A percentile compares a stretch with the other conserved stretches of the same genome.
Conservation (phyloP, 805 yeast genomes). For the Zygotorulaspora danielsina region DNA sequence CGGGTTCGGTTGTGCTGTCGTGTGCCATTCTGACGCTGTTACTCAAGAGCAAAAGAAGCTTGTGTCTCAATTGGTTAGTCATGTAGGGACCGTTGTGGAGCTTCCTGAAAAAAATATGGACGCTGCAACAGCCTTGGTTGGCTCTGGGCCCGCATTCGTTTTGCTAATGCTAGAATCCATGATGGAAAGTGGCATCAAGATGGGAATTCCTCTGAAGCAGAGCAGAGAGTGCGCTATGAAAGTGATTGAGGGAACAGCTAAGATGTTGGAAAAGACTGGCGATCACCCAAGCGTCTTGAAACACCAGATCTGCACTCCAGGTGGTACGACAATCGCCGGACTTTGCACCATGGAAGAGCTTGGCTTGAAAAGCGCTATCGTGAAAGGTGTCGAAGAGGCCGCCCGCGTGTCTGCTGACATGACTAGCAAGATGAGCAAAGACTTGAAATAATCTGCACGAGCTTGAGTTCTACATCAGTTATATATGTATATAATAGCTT, state of each 20-base stretch:
- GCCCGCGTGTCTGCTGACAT: conserved; percentile 67
- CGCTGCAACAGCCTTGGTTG: conserved; percentile 91
- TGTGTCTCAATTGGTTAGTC: conserved; percentile 45
- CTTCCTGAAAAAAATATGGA: conserved; percentile 92
- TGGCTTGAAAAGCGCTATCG: conserved; percentile 81
- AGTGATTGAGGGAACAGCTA: conserved; percentile 90
- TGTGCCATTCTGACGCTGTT: conserved; percentile 62
- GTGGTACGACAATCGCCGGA: conserved; percentile 97
- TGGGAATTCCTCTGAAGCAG: conserved; percentile 85
- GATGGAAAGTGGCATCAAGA: conserved; percentile 88
- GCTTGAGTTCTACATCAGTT: too few relatives aligned
- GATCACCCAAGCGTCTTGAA: conserved; percentile 86
- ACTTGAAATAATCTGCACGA: too few relatives aligned
- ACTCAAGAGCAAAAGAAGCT: conserved; percentile 36
- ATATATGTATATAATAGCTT: too few relatives aligned
- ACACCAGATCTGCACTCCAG: conserved; percentile 91
- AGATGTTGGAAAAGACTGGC: conserved; percentile 78
- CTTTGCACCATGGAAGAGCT: conserved; percentile 86
- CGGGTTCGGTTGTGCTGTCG: conserved; percentile 91
- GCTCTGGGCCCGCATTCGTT: conserved; percentile 95
- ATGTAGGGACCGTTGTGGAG: conserved; percentile 59
- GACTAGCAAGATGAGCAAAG: conserved; percentile 42
- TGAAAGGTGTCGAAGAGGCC: conserved; percentile 87
- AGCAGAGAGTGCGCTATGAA: conserved; percentile 87
- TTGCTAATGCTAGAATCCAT: conserved; percentile 84